Evolutionary conservation across 2,329 filamentous ascomycete genomes (phyloP).

Genomic region (Fusarium sp.): DNA sequence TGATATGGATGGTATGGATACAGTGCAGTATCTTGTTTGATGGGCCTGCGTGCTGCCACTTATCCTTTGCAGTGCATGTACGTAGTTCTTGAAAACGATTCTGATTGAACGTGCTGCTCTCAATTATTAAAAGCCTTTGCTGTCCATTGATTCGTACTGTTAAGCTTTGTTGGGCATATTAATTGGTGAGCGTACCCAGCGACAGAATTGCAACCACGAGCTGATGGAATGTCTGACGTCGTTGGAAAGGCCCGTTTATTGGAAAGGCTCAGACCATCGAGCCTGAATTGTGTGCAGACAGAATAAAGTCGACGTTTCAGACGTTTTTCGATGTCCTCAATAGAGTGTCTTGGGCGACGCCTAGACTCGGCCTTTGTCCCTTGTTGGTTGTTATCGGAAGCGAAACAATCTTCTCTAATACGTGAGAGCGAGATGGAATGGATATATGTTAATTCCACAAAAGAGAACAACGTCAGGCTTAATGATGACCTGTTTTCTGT

Average conservation of each 20-base stretch:
- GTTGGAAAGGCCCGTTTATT: slow-evolving; percentile 22
- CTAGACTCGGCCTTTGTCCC: slow-evolving; percentile 7
- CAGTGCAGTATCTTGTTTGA: slow-evolving; percentile 17
- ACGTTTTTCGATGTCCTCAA: slow-evolving; percentile 21
- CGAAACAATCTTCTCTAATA: slow-evolving; percentile 7
- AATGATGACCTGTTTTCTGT: slow-evolving; percentile 9
- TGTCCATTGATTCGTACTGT: slow-evolving; percentile 25
- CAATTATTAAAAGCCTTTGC: neutral
- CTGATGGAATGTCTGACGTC: slow-evolving; percentile 25
- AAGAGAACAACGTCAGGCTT: neutral
- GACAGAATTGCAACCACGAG: neutral
- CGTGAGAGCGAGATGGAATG: neutral
- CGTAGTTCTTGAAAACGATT: neutral
- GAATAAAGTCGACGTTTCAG: slow-evolving; percentile 1
- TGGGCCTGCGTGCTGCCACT: slow-evolving; percentile 17
- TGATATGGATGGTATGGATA: slow-evolving; percentile 14
- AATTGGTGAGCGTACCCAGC: neutral
- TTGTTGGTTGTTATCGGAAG: slow-evolving; percentile 1
- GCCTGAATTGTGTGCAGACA: slow-evolving; percentile 18
- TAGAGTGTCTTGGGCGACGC: slow-evolving; percentile 5
- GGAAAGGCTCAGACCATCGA: neutral
- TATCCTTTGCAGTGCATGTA: slow-evolving; percentile 5
- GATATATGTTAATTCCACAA: neutral
- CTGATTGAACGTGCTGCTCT: neutral
- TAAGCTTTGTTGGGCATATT: slow-evolving; percentile 2